Base-by-base conservation (phyloP, 2,329 filamentous ascomycete genomes). In the Emmonsiellopsis sp. region DNA sequence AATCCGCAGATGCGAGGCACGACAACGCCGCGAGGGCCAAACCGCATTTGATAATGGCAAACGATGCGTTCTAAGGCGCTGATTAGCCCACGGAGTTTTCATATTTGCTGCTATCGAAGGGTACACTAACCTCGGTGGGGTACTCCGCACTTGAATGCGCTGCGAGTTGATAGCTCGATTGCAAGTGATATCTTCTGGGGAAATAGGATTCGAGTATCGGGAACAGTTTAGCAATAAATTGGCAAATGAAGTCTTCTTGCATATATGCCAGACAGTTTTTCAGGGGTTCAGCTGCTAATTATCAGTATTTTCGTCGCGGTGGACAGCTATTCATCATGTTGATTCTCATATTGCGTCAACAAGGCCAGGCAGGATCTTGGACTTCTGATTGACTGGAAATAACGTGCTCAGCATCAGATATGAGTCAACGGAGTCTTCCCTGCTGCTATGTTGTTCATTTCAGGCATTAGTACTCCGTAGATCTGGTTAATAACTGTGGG, bases 1-100 rank as follows among this genome's bases (percentile, higher is more conserved):
- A 76, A 58, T 77, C 70, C 6, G 71, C 72, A 6, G 62, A 59
- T 13, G 53, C 53, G 11, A 52, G 42, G 47, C 63, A 45, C 17
- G 56, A 49, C n/a, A 52, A 49, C 31, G 52, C 57, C 42, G 53
- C 47, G 36, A 64, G 33, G 37, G 51, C n/a, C 51, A 58, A 52
- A 52, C 58, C 55, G 31, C 57, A 34, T 54, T 62, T 63, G 61
- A 63, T 61, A 27, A 47, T 59, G 46, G 53, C 51, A 42, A 52
- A 17, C 46, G 33, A 52, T 8, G 39, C 14, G 42, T 55, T 55
- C 57, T 61, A 56, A 56, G n/a, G 57, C 55, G 49, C 51, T 54
- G 61, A 43, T 65, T 60, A 65, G 62, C 61, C 52, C 57, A 58
- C 55, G 42, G 39, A 9, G 49, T 39, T 54, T 60, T 60, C 5